phyloP scores from a whole-genome alignment of 192 early-diverging fungal genomes.

The Gamsiella multidivaricata region DNA sequence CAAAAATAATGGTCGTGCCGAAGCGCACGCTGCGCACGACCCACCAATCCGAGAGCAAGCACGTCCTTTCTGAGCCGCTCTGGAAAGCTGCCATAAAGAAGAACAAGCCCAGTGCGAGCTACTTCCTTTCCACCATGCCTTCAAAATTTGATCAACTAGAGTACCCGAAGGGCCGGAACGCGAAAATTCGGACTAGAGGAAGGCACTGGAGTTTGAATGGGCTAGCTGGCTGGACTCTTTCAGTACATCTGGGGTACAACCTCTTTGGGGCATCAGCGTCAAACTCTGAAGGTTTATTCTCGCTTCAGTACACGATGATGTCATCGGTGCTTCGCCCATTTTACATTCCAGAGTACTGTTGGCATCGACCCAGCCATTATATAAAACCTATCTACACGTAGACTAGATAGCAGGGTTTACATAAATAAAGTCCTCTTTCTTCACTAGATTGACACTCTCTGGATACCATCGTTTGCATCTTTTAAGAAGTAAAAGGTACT shows the following conservation, averaged over 20 bases:
- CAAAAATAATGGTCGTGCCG: background rate
- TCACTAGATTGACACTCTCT: too few species aligned
- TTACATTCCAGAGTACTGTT: too few species aligned
- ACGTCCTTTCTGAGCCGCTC: background rate
- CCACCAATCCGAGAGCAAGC: background rate
- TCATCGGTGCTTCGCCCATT: too few species aligned
- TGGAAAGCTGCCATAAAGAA: slow-evolving; percentile 1
- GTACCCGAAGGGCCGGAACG: slow-evolving; percentile 7
- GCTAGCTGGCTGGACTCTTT: background rate
- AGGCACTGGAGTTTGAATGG: background rate
- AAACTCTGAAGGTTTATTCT: too few species aligned
- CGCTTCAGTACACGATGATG: too few species aligned
- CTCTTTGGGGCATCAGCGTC: background rate
- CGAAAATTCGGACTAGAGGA: slow-evolving; percentile 6
- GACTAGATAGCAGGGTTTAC: too few species aligned
- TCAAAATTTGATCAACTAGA: background rate
- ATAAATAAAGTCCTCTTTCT: too few species aligned
- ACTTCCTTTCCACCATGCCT: slow-evolving; percentile 2
- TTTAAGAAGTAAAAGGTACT: background rate
- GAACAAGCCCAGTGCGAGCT: background rate
- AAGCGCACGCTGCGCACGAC: background rate
- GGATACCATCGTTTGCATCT: too few species aligned
- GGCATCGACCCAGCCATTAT: too few species aligned
- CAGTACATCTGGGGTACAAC: background rate
- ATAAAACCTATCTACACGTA: too few species aligned